Evolutionary conservation across 2,329 filamentous ascomycete species (phyloP), one percentile per base, ranked within the genome.

Genomic region (Dothistroma pini): DNA sequence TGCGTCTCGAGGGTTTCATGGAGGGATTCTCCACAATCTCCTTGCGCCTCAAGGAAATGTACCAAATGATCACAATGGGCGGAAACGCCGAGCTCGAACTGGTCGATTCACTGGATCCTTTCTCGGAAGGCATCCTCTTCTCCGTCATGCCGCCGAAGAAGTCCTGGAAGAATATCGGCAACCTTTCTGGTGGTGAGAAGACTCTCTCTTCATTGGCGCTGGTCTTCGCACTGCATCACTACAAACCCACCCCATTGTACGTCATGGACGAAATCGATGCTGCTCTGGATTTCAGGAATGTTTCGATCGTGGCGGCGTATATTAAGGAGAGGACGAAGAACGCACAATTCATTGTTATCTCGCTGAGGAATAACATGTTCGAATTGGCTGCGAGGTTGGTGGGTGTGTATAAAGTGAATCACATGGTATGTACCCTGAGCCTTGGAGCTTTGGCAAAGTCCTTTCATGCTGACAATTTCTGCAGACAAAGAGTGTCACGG

Each of bases 201-300:
- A 99, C 95, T 41, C 79, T 99, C 64, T 95, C 90, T 68, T 93
- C 89, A 76, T 78, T 99, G 77, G 95, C 95, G 22, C 80, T 99
- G 60, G 95, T 99, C n/a, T 99, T 99, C 81, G 95, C 95, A 32
- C 78, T 99, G 70, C 95, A 99, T 77, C 93, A 97, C 74, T 99
- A 97, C 77, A 96, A 96, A 80, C 95, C 95, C 10, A 99, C 95
- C 63, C 95, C 95, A 57, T 78, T 99, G 64, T 99, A 99, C 76
- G 95, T 99, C 71, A 99, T 99, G 95, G 95, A 99, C 78, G 95
- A 99, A 80, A 99, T 99, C 75, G 95, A 99, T 77, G 95, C 95
- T 22, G 95, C 95, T 32, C 78, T 99, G 79, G 95, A 99, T 80
- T 99, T 99, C 82, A 83, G 93, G 78, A 99, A 99, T 75, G 95